Conservation (phyloP, 2,329 filamentous ascomycete species). For the Calonectria pseudoturangicola region DNA sequence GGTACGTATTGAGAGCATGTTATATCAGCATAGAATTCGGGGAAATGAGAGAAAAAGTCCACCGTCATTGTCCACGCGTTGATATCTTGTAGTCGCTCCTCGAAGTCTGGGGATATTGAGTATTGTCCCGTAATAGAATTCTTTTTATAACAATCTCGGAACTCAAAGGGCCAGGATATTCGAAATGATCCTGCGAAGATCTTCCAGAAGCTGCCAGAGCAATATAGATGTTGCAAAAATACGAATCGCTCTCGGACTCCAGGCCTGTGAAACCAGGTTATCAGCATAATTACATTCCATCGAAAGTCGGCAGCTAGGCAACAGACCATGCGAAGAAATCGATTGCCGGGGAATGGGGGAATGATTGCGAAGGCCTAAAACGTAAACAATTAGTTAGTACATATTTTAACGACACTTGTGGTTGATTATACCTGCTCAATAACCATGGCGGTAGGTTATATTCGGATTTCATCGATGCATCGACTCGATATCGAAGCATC, state of each 20-base stretch:
- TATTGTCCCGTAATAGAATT: conserved; percentile 9
- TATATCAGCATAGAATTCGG: neutral
- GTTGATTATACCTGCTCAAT: conserved; percentile 11
- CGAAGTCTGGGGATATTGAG: conserved; percentile 20
- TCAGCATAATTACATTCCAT: neutral
- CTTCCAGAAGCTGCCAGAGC: conserved; percentile 29
- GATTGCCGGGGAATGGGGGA: conserved; percentile 33
- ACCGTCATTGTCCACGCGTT: conserved; percentile 32
- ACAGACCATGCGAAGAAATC: conserved; percentile 31
- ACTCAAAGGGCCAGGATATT: conserved; percentile 31
- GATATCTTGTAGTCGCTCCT: conserved; percentile 17
- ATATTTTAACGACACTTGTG: neutral
- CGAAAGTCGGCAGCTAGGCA: neutral
- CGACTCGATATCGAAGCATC: conserved; percentile 22
- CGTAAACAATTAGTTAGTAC: neutral
- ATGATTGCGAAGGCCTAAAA: conserved; percentile 21
- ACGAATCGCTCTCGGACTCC: conserved; percentile 34
- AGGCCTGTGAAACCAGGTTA: neutral
- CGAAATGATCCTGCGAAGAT: conserved; percentile 19
- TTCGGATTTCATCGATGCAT: neutral
- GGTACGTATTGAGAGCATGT: neutral
- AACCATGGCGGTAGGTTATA: conserved; percentile 21
- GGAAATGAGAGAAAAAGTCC: conserved; percentile 24
- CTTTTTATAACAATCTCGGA: conserved; percentile 30
- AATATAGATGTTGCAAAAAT: conserved; percentile 30